These are phyloP conservation scores for Flaveria linearis DNA, from an alignment of 129 eudicot genomes.

Conservation along the genomic window DNA sequence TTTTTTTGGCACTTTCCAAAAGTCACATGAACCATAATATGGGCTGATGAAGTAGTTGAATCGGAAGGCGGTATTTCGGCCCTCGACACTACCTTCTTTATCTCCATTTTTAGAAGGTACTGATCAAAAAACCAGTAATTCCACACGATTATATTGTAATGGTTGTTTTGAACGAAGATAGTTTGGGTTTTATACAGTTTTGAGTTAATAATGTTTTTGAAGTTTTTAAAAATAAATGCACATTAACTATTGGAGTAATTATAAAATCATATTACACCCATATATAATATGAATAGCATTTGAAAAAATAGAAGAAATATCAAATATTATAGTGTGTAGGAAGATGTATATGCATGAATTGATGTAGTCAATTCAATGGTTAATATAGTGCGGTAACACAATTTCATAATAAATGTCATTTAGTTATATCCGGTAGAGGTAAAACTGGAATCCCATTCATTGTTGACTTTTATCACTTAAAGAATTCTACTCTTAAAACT, in stretches of 20 bases:
- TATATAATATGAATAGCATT: background rate
- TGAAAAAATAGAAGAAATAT: too few relatives aligned
- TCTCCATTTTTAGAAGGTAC: constrained; percentile 5
- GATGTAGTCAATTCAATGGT: too few relatives aligned
- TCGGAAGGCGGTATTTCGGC: background rate
- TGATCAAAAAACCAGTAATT: background rate
- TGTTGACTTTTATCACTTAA: too few relatives aligned
- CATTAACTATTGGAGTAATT: background rate
- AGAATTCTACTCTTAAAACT: too few relatives aligned
- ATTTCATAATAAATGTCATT: too few relatives aligned
- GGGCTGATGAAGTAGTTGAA: constrained; percentile 11
- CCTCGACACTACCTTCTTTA: background rate
- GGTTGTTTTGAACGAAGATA: background rate
- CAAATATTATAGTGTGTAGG: too few relatives aligned
- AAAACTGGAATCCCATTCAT: too few relatives aligned
- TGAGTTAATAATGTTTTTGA: background rate
- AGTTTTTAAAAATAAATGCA: background rate
- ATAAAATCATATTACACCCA: background rate
- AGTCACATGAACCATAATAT: background rate
- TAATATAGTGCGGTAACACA: too few relatives aligned
- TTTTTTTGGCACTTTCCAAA: constrained; percentile 26
- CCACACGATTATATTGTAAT: background rate
- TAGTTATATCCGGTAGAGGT: too few relatives aligned
- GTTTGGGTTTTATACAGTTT: background rate
- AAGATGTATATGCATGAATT: too few relatives aligned